Evolutionary conservation across 768 basidiomycete genomes (phyloP), one percentile per base, ranked within the genome.

Genomic region (Phlebiopsis flavidoalba): DNA sequence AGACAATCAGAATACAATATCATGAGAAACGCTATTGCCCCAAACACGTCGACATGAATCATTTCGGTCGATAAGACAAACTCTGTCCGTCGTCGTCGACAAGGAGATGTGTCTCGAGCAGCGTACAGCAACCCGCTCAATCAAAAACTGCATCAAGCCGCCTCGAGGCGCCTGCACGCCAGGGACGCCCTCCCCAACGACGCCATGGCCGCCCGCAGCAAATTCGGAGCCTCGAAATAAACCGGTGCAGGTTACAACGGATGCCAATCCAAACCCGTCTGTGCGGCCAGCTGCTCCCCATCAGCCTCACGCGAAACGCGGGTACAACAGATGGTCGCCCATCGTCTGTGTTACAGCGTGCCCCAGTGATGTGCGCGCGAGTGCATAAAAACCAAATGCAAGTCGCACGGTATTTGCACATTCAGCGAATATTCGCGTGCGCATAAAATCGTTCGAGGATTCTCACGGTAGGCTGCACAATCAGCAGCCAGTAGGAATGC

Each of bases 1-100:
- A 60, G 62, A 63, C 62, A 63, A 63, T 63, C 62, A 63, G 54
- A 55, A 58, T 60, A 50, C 40, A 50, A 54, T 59, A 59, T 62
- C 61, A 62, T 63, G 48, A 45, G 58, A 60, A 43, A 49, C 55
- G 40, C 11, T 17, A 36, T 24, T 31, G 37, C 45, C 59, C 59
- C 53, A 60, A 26, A 37, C 49, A 58, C 37, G 22, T 33, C 51
- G 35, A 57, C 49, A n/a, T 55, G n/a, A 50, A 60, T 63, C 54
- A 63, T 55, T 50, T 19, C 46, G 57, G 61, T 60, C 60, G 59
- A 53, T 60, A 57, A 54, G 35, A 55, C 36, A 45, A 19, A 36
- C 12, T 35, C 14, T n/a, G 36, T 50, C 53, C 55, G 51, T 40
- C 22, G 26, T 31, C 26, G 65, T 66, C 65, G 65, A 64, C 63